phyloP scores from a whole-genome alignment of 2,329 filamentous ascomycete species.

The Lecanosticta acicola region DNA sequence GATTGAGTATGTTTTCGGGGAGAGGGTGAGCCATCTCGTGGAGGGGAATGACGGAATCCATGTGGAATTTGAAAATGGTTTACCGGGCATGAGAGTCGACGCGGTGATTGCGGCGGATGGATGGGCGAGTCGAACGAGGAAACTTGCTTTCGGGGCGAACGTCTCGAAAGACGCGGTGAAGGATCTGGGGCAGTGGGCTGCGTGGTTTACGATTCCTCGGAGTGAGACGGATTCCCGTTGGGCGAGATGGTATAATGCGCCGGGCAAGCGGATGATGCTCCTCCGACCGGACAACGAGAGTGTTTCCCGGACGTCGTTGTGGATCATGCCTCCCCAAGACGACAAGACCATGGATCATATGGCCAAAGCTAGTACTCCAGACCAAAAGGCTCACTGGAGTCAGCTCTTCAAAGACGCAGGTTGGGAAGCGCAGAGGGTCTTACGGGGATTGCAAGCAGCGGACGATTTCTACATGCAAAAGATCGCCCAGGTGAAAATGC shows the following conservation, averaged over 20 bases:
- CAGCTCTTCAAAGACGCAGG: conserved; percentile 22
- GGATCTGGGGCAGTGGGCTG: conserved; percentile 21
- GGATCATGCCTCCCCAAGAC: conserved; percentile 14
- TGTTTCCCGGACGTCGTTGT: conserved; percentile 12
- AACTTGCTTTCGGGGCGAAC: conserved; percentile 20
- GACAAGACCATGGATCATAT: conserved; percentile 13
- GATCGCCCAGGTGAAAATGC: conserved; percentile 26
- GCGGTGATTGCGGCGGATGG: conserved; percentile 30
- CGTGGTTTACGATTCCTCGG: conserved; percentile 25
- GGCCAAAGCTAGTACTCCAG: conserved; percentile 7
- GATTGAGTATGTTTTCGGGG: conserved; percentile 22
- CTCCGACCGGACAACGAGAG: conserved; percentile 21
- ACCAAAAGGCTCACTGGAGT: conserved; percentile 22
- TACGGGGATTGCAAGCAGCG: conserved; percentile 34
- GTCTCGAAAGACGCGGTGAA: conserved; percentile 13
- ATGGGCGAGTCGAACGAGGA: conserved; percentile 23
- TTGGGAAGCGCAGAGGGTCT: conserved; percentile 24
- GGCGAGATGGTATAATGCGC: conserved; percentile 26
- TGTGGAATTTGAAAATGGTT: conserved; percentile 8
- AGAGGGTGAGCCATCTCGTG: conserved; percentile 15
- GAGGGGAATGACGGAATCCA: conserved; percentile 6
- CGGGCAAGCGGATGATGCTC: conserved; percentile 23
- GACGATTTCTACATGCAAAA: conserved; percentile 26
- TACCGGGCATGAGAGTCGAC: conserved; percentile 17
- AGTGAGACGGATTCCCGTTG: conserved; percentile 22